A percentile compares a stretch with the other conserved stretches of the same genome.
Conservation (phyloP, 2,329 filamentous ascomycete genomes). For the Ceratocystis destructans region DNA sequence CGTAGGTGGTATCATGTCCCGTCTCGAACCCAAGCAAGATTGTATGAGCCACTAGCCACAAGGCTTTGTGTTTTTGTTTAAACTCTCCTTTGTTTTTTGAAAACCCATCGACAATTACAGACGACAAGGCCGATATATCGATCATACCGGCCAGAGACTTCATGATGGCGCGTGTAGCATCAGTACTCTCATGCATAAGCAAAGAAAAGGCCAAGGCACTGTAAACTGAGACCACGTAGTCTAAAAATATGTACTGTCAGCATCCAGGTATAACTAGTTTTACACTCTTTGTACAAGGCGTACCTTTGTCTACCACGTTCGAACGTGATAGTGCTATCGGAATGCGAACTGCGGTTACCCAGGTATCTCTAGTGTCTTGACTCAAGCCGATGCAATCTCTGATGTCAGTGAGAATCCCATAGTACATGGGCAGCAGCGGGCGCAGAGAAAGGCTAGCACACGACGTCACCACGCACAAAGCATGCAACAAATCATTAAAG, state of each 20-base stretch:
- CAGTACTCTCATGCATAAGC: conserved; percentile 23
- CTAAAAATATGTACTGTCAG: neutral
- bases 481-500: conserved; percentile 6
- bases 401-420: neutral
- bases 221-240: conserved; percentile 22
- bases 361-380: neutral
- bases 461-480: neutral
- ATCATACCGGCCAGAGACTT: conserved; percentile 1
- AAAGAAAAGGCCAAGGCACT: conserved; percentile 29
- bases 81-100: conserved; percentile 22
- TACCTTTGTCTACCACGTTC: neutral
- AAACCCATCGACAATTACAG: conserved; percentile 30
- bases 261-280: neutral
- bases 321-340: neutral
- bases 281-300: neutral
- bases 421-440: neutral
- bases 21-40: conserved; percentile 39
- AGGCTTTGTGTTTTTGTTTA: conserved; percentile 31
- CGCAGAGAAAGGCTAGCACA: neutral
- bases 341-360: neutral
- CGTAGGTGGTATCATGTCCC: neutral
- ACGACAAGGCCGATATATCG: conserved; percentile 26
- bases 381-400: neutral
- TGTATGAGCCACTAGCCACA: conserved; percentile 56
- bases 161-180: neutral